Percentiles rank a stretch among this genome's conserved stretches.
These are phyloP conservation scores for Wickerhamiella australiensis DNA, from an alignment of 805 yeast species.

Conservation along the genomic window DNA sequence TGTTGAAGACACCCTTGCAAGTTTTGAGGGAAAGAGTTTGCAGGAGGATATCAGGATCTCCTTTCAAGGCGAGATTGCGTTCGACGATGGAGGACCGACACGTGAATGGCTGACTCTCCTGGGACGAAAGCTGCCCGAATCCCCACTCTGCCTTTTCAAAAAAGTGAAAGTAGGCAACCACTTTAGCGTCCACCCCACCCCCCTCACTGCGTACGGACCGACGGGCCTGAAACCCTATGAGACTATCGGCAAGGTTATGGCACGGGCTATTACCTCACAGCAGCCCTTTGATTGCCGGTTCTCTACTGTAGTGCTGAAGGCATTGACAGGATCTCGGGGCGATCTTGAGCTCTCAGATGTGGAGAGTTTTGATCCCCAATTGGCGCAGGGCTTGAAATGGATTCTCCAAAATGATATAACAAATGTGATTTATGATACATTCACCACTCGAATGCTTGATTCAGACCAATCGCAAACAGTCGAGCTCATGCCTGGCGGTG, in stretches of 20 bases:
- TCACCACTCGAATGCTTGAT: slow-evolving; percentile 73
- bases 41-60: slow-evolving; percentile 95
- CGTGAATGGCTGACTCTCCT: slow-evolving; percentile 92
- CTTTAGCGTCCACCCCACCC: slow-evolving; percentile 92
- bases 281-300: slow-evolving; percentile 95
- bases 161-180: slow-evolving; percentile 98
- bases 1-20: not conserved
- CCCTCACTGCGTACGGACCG: slow-evolving; percentile 81
- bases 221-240: slow-evolving; percentile 57
- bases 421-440: slow-evolving; percentile 73
- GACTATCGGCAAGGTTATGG: slow-evolving; percentile 96
- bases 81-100: slow-evolving; percentile 98
- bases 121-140: slow-evolving; percentile 97
- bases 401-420: slow-evolving; percentile 89
- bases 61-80: slow-evolving; percentile 98
- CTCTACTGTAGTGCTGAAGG: slow-evolving; percentile 93
- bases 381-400: slow-evolving; percentile 90
- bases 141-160: slow-evolving; percentile 92
- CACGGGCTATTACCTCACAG: slow-evolving; percentile 94
- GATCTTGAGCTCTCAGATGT: slow-evolving; percentile 92
- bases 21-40: slow-evolving; percentile 14
- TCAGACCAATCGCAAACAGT: slow-evolving; percentile 84
- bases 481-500: slow-evolving; percentile 82
- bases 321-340: slow-evolving; percentile 90
- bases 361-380: slow-evolving; percentile 98